Evolutionary conservation across 1,284 basidiomycete species (phyloP).

Genomic region (Flammula alnicola): DNA sequence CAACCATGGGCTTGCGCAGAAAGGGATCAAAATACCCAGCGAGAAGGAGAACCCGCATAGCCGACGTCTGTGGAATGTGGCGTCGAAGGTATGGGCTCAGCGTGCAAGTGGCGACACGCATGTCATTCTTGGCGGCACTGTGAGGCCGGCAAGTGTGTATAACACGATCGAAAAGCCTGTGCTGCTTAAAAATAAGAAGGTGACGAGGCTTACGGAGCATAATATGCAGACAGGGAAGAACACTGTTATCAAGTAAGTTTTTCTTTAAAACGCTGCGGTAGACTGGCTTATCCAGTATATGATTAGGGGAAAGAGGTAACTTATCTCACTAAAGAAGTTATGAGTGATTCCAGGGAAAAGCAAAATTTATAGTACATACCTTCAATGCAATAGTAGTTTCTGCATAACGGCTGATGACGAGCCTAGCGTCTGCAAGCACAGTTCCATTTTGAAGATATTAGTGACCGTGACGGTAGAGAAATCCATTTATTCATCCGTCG

Average conservation of each 20-base stretch:
- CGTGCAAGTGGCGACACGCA: constrained; percentile 5
- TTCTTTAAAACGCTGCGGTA: too few species aligned
- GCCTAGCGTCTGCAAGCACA: too few species aligned
- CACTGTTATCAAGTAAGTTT: constrained; percentile 15
- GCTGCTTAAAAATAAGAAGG: constrained; percentile 11
- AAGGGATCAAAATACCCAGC: constrained; percentile 5
- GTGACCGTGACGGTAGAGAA: too few species aligned
- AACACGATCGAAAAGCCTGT: constrained; percentile 14
- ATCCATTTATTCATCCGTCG: too few species aligned
- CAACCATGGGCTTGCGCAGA: not conserved
- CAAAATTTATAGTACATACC: too few species aligned
- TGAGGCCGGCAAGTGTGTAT: constrained; percentile 8
- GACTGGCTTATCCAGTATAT: too few species aligned
- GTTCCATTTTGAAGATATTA: too few species aligned
- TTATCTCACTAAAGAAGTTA: too few species aligned
- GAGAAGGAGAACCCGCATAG: constrained; percentile 1
- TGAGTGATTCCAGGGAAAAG: too few species aligned
- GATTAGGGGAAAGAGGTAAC: too few species aligned
- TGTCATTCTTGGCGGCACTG: constrained; percentile 10
- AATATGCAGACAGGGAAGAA: constrained; percentile 8
- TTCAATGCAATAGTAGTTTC: too few species aligned
- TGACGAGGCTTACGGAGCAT: constrained; percentile 12
- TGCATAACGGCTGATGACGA: too few species aligned
- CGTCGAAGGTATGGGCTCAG: constrained; percentile 14
- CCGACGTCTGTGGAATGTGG: constrained; percentile 8